Evolutionary conservation across 495 filamentous ascomycete genomes (phyloP).

Genomic region (Penicillium nucicola): DNA sequence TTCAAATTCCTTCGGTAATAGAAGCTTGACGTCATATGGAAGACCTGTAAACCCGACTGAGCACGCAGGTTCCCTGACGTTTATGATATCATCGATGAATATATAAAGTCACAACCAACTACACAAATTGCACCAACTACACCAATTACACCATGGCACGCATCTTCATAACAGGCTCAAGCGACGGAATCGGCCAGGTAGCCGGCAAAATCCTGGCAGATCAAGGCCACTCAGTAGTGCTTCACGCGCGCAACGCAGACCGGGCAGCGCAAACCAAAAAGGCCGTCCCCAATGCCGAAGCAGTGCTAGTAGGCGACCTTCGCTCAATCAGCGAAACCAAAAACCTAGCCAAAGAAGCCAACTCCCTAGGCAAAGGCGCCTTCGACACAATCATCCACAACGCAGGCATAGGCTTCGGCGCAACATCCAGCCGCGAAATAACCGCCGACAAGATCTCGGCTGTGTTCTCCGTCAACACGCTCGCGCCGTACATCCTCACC

Average conservation of each 20-base stretch:
- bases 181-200: slow-evolving; percentile 45
- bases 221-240: slow-evolving; percentile 52
- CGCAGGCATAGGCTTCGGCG: slow-evolving; percentile 46
- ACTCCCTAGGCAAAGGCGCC: slow-evolving; percentile 32
- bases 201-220: slow-evolving; percentile 48
- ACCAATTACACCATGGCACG: too few species aligned
- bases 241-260: slow-evolving; percentile 53
- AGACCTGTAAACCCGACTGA: too few species aligned
- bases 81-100: too few species aligned
- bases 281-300: slow-evolving; percentile 46
- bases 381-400: slow-evolving; percentile 61
- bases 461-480: slow-evolving; percentile 53
- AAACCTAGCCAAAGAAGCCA: slow-evolving; percentile 47
- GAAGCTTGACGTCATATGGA: too few species aligned
- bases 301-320: slow-evolving; percentile 50
- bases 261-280: slow-evolving; percentile 42
- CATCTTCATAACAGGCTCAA: slow-evolving; percentile 56
- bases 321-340: slow-evolving; percentile 52
- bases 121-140: too few species aligned
- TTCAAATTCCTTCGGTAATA: too few species aligned
- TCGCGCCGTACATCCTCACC: slow-evolving; percentile 57
- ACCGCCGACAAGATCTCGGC: slow-evolving; percentile 47
- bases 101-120: background rate
- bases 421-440: slow-evolving; percentile 27
- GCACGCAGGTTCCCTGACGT: too few species aligned